phyloP scores from a whole-genome alignment of 495 filamentous ascomycete genomes.

The Penicillium canescens region DNA sequence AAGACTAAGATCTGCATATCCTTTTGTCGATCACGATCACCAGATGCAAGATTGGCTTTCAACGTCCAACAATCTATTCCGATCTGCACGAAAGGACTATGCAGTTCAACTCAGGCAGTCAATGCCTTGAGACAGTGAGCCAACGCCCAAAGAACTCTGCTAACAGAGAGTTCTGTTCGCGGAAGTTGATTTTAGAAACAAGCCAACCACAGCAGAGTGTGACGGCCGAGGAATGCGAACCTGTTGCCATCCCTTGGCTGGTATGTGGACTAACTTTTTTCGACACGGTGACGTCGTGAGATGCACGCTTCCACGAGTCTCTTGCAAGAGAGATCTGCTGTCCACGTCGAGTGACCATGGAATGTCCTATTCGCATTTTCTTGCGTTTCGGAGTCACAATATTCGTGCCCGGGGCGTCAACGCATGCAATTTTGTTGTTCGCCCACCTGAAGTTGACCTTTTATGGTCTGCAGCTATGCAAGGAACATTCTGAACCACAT shows the following conservation, averaged over 20 bases:
- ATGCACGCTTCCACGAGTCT: not conserved
- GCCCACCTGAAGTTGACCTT: not conserved
- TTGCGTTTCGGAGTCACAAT: too few relatives aligned
- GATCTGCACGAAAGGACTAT: not conserved
- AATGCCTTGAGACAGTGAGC: not conserved
- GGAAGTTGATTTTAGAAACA: not conserved
- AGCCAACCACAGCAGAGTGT: not conserved
- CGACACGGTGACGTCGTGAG: not conserved
- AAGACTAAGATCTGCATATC: not conserved
- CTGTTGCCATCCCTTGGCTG: constrained; percentile 3
- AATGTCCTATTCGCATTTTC: too few relatives aligned
- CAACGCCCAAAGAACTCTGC: not conserved
- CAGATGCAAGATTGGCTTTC: constrained; percentile 10
- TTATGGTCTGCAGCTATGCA: too few relatives aligned
- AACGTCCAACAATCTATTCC: not conserved
- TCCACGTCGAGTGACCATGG: too few relatives aligned
- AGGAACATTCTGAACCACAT: not conserved
- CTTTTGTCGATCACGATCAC: not conserved
- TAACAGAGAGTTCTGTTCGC: constrained; percentile 4
- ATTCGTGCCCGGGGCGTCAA: not conserved
- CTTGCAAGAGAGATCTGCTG: not conserved
- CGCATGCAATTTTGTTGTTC: not conserved
- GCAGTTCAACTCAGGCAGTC: not conserved
- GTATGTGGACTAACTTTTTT: constrained; percentile 6
- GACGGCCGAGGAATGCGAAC: constrained; percentile 10